Evolutionary conservation across 495 filamentous ascomycete genomes (phyloP).

Genomic region (Podospora australis): DNA sequence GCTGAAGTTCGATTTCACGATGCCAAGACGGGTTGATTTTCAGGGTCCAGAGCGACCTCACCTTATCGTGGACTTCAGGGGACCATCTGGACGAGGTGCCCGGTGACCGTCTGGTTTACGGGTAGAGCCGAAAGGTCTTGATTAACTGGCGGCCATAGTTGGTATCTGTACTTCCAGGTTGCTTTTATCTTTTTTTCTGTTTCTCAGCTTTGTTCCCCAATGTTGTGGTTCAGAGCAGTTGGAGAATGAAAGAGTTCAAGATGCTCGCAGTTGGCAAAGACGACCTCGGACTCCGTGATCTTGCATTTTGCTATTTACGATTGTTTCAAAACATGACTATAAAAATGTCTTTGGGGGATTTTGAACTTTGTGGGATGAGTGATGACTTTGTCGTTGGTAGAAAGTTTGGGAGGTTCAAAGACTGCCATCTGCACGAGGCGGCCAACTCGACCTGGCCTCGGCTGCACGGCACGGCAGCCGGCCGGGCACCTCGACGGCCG

Average conservation of each 20-base stretch:
- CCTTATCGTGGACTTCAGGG: not conserved
- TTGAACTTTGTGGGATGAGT: not conserved
- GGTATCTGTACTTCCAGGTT: too few relatives aligned
- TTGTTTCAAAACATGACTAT: not conserved
- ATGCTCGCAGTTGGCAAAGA: not conserved
- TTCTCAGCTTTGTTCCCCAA: too few relatives aligned
- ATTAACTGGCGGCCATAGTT: too few relatives aligned
- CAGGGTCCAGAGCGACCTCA: not conserved
- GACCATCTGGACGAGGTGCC: too few relatives aligned
- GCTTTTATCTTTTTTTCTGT: too few relatives aligned
- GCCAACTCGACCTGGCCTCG: not conserved
- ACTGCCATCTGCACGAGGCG: not conserved
- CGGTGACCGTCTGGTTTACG: too few relatives aligned
- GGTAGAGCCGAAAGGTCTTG: too few relatives aligned
- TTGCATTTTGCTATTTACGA: not conserved
- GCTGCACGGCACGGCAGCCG: not conserved
- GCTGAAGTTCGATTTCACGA: not conserved
- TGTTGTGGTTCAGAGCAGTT: too few relatives aligned
- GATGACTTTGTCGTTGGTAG: not conserved
- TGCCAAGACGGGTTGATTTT: not conserved
- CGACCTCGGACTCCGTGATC: not conserved
- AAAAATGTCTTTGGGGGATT: not conserved
- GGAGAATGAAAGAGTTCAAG: not conserved
- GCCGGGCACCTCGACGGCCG: not conserved
- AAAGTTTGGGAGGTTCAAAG: not conserved